Conservation (phyloP, 768 basidiomycete species). For the Albatrellus ellisii region DNA sequence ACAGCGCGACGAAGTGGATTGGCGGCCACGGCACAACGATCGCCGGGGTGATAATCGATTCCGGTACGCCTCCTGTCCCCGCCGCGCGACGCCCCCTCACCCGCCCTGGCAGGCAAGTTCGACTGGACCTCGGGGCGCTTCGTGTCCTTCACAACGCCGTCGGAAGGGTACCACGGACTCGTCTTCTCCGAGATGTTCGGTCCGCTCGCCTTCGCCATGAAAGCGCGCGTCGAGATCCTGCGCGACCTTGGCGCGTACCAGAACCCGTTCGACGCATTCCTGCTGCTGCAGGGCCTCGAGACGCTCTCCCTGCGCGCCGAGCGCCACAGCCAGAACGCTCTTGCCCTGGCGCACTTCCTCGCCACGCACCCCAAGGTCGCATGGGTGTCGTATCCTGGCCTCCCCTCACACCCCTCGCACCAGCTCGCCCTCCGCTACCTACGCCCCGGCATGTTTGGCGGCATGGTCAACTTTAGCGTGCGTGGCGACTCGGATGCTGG, state of each 20-base stretch:
- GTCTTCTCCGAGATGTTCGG: constrained; percentile 58
- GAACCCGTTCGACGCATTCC: constrained; percentile 64
- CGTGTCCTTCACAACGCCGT: constrained; percentile 60
- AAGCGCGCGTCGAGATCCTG: constrained; percentile 49
- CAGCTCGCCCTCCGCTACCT: constrained; percentile 42
- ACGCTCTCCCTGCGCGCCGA: constrained; percentile 61
- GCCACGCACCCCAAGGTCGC: constrained; percentile 49
- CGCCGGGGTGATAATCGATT: constrained; percentile 62
- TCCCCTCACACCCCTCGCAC: constrained; percentile 48
- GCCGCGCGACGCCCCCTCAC: neutral
- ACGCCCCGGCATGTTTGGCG: constrained; percentile 46
- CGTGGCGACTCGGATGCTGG: constrained; percentile 39
- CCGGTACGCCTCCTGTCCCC: constrained; percentile 27
- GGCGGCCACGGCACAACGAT: constrained; percentile 74
- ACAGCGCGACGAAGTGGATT: constrained; percentile 81
- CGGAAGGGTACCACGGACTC: constrained; percentile 67
- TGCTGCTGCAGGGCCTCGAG: constrained; percentile 69
- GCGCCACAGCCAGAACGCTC: constrained; percentile 58
- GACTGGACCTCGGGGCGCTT: constrained; percentile 66
- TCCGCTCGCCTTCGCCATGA: constrained; percentile 45
- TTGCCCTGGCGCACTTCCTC: constrained; percentile 52
- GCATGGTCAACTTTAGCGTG: constrained; percentile 68
- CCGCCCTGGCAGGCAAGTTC: constrained; percentile 38
- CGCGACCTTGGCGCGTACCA: constrained; percentile 54
- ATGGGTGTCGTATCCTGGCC: constrained; percentile 74